These are phyloP conservation scores for Usnea hakonensis DNA, from an alignment of 495 filamentous ascomycete genomes.

Conservation along the genomic window DNA sequence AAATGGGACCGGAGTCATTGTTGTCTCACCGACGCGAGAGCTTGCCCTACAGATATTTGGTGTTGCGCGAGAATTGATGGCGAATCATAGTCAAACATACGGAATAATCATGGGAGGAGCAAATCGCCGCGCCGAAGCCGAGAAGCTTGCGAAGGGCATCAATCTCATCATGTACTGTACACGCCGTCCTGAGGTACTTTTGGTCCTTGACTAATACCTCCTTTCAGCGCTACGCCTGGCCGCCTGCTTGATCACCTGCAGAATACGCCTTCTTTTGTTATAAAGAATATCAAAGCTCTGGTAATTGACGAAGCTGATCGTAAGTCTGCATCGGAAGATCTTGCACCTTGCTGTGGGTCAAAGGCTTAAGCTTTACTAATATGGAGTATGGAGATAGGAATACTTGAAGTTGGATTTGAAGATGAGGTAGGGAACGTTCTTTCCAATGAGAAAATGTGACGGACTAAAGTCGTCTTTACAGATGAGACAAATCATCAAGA, in stretches of 20 bases:
- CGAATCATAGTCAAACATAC: constrained; percentile 81
- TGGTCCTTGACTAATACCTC: not conserved
- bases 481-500: constrained; percentile 94
- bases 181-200: not conserved
- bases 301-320: constrained; percentile 81
- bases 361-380: not conserved
- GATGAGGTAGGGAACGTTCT: constrained; percentile 51
- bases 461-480: not conserved
- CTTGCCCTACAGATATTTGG: constrained; percentile 94
- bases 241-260: constrained; percentile 90
- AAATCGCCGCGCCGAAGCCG: constrained; percentile 82
- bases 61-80: constrained; percentile 86
- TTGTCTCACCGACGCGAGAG: constrained; percentile 84
- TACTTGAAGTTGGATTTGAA: constrained; percentile 95
- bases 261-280: constrained; percentile 85
- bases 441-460: not conserved
- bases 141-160: constrained; percentile 88
- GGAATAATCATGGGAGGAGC: constrained; percentile 95
- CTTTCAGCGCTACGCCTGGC: constrained; percentile 67
- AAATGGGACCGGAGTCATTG: constrained; percentile 53
- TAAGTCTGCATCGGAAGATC: not conserved
- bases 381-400: constrained; percentile 26
- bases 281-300: constrained; percentile 83
- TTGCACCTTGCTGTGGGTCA: not conserved
- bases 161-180: constrained; percentile 63